Evolutionary conservation across 257 asterid genomes (phyloP).

Genomic region (Prunella vulgaris): DNA sequence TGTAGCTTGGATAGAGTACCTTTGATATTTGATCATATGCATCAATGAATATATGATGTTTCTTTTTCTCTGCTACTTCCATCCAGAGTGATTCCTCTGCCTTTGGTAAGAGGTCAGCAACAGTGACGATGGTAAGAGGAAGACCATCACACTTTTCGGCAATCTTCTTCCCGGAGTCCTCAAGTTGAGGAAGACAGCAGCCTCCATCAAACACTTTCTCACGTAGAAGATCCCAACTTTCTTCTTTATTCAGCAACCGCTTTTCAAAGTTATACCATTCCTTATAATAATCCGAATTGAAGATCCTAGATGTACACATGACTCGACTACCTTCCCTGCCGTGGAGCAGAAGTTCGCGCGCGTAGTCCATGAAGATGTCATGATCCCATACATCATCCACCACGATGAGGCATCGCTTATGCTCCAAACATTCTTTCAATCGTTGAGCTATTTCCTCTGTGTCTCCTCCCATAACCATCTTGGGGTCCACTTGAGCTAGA

Average conservation of each 20-base stretch:
- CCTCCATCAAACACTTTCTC: conserved; percentile 2
- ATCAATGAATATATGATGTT: neutral
- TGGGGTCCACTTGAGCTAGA: neutral
- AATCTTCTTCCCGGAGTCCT: conserved; percentile 9
- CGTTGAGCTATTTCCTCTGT: neutral
- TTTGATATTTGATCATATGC: conserved; percentile 9
- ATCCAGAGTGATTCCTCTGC: neutral
- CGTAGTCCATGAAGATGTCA: neutral
- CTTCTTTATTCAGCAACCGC: neutral
- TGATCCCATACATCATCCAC: conserved; percentile 40
- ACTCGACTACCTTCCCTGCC: conserved; percentile 20
- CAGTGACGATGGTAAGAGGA: conserved; percentile 16
- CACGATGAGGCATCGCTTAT: conserved; percentile 30
- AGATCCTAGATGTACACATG: conserved; percentile 29
- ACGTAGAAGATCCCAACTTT: conserved; percentile 22
- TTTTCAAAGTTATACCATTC: neutral
- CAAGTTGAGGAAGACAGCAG: conserved; percentile 5
- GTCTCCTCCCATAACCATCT: neutral
- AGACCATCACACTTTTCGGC: conserved; percentile 16
- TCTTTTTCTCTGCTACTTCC: neutral
- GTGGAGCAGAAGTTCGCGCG: too few species aligned
- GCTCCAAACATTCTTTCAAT: conserved; percentile 15
- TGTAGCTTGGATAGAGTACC: conserved; percentile 16
- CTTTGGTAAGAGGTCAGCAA: neutral
- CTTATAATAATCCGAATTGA: neutral